Base-by-base conservation (phyloP, 768 basidiomycete species). In the Suillus plorans region DNA sequence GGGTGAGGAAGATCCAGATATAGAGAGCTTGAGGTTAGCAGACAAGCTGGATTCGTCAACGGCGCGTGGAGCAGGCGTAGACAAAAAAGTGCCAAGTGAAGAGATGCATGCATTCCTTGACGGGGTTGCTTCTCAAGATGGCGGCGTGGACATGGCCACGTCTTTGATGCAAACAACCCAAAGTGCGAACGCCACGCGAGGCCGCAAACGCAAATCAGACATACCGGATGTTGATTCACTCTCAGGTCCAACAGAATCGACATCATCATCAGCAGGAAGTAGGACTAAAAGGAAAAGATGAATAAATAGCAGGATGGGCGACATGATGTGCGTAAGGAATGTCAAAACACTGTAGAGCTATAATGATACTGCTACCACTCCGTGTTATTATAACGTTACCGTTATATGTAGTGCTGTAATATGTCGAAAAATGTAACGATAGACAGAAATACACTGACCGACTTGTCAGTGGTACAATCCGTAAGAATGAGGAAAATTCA, bases 71-170 rank as follows among this genome's bases (percentile, higher is more conserved):
- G 68, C 72, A 53, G 70, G 65, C 44, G 74, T 76, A 36, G 45
- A 61, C 52, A 67, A 76, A 53, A 74, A 74, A 61, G 69, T 78
- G 4, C 72, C 71, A 14, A 74, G 66, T 62, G 74, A 80, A 63
- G 78, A 78, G 63, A 66, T 82, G 34, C 74, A 79, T 41, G 79
- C 82, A 5, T 81, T 82, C 68, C 71, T 82, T 61, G 81, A 82
- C 62, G 81, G 80, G 64, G 80, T 80, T 8, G 73, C 69, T 16
- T 78, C 79, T 20, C 78, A 76, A 18, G 72, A 76, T 31, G 70
- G 75, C 12, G 72, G 67, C 0, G 58, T 67, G 6, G 63, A 10
- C 1, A 50, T 55, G 22, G 14, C 53, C 10, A 16, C 39, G 25
- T 18, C 53, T 42, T 52, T 59, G 58, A 20, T 59, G 58, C 58